These are phyloP conservation scores for Galerina marginata DNA, from an alignment of 768 basidiomycete genomes.

Conservation along the genomic window DNA sequence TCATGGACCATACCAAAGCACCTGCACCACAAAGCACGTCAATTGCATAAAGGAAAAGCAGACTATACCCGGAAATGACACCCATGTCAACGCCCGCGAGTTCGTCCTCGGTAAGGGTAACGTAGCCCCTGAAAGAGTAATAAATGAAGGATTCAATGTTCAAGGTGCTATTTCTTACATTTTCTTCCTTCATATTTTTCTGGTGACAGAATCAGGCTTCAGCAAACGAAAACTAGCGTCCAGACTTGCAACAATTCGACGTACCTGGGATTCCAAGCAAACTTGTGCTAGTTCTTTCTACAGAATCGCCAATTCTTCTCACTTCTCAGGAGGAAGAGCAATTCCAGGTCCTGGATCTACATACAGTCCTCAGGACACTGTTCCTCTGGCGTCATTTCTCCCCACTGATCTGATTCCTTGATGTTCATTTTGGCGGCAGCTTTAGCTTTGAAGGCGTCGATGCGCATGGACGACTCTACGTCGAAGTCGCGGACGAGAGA, in stretches of 20 bases:
- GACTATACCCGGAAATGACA: slow-evolving; percentile 81
- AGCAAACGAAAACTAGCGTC: background rate
- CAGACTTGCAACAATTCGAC: slow-evolving; percentile 29
- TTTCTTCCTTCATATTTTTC: slow-evolving; percentile 93
- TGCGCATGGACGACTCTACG: slow-evolving; percentile 80
- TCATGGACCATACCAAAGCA: too few species aligned
- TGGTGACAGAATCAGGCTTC: slow-evolving; percentile 33
- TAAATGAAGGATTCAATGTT: background rate
- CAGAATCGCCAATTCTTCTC: slow-evolving; percentile 57
- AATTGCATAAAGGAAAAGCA: too few species aligned
- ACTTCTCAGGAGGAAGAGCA: slow-evolving; percentile 67
- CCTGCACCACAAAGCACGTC: too few species aligned
- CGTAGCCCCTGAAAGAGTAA: slow-evolving; percentile 48
- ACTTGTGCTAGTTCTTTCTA: slow-evolving; percentile 80
- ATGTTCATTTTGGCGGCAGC: slow-evolving; percentile 71
- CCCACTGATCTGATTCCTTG: slow-evolving; percentile 63
- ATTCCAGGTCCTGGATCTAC: slow-evolving; percentile 80
- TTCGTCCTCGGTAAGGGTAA: slow-evolving; percentile 73
- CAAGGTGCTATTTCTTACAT: slow-evolving; percentile 44
- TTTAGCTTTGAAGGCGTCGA: slow-evolving; percentile 80
- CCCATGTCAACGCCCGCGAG: slow-evolving; percentile 81
- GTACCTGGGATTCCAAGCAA: slow-evolving; percentile 79
- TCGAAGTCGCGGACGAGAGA: slow-evolving; percentile 69
- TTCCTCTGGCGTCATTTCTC: slow-evolving; percentile 67
- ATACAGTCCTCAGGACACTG: slow-evolving; percentile 56